Percentiles rank a stretch among this genome's conserved stretches.
phyloP scores from a whole-genome alignment of 2,329 filamentous ascomycete genomes.

The Penicillium sp. region DNA sequence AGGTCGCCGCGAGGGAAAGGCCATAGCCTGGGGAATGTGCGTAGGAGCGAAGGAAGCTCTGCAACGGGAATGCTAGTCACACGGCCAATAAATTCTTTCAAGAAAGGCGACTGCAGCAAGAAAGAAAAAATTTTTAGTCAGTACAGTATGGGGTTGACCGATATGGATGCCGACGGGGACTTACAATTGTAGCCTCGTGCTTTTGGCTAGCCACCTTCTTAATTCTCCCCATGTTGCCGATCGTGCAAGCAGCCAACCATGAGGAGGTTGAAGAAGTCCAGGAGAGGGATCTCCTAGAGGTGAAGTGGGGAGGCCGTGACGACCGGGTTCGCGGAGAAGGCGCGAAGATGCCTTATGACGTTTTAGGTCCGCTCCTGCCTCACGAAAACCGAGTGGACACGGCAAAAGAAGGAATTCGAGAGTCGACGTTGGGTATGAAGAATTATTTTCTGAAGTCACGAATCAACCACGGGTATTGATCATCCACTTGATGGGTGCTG shows the following conservation, averaged over 20 bases:
- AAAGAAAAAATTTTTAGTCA: slow-evolving; percentile 25
- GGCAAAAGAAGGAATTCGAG: slow-evolving; percentile 7
- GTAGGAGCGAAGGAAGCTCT: slow-evolving; percentile 74
- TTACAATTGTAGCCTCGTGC: slow-evolving; percentile 55
- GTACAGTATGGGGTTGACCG: slow-evolving; percentile 5
- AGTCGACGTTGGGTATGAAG: not conserved
- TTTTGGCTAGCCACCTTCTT: slow-evolving; percentile 56
- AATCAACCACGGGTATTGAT: slow-evolving; percentile 2
- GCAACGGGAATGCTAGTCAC: slow-evolving; percentile 67
- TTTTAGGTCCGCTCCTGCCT: slow-evolving; percentile 36
- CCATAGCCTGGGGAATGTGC: slow-evolving; percentile 84
- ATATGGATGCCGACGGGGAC: slow-evolving; percentile 25
- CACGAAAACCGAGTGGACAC: slow-evolving; percentile 28
- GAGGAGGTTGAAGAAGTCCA: slow-evolving; percentile 35
- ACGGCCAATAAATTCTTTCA: slow-evolving; percentile 75
- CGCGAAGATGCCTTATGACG: slow-evolving; percentile 42
- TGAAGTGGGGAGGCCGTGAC: slow-evolving; percentile 29
- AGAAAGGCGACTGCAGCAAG: slow-evolving; percentile 73
- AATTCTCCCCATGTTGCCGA: slow-evolving; percentile 53
- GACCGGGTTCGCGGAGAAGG: slow-evolving; percentile 34
- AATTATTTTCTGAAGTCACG: not conserved
- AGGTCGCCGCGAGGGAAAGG: slow-evolving; percentile 93
- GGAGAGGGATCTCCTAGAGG: slow-evolving; percentile 33
- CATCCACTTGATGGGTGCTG: slow-evolving; percentile 5
- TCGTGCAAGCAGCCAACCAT: slow-evolving; percentile 42